Conservation (phyloP, 805 yeast genomes). For the Komagataella phaffii region DNA sequence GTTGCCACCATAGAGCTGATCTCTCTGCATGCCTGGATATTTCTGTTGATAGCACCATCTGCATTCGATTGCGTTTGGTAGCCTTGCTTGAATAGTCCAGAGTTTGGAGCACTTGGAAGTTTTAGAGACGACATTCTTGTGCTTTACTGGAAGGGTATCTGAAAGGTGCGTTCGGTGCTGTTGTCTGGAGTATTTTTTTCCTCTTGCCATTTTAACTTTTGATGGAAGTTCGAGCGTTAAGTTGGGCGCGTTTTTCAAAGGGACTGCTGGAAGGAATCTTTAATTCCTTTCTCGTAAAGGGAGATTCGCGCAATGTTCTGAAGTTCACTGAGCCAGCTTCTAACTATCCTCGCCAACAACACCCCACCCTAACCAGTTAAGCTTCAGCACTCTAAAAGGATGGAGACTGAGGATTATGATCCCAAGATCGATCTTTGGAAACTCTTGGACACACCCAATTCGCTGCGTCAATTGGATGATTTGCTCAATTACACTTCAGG, state of each 20-base stretch:
- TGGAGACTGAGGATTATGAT: constrained; percentile 30
- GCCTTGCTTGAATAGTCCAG: constrained; percentile 93
- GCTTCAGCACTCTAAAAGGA: constrained; percentile 1
- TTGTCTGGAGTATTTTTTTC: not conserved
- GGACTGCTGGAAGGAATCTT: not conserved
- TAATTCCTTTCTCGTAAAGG: not conserved
- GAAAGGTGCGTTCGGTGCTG: not conserved
- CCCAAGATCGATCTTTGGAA: constrained; percentile 38
- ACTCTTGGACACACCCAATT: constrained; percentile 36
- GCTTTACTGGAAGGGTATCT: not conserved
- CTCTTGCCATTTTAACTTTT: not conserved
- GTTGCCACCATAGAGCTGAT: constrained; percentile 85
- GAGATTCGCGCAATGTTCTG: not conserved
- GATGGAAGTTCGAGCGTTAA: not conserved
- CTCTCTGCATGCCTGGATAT: constrained; percentile 90
- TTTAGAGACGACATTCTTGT: constrained; percentile 37
- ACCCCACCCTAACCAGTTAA: not conserved
- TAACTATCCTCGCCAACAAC: not conserved
- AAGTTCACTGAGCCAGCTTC: not conserved
- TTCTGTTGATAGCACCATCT: constrained; percentile 89
- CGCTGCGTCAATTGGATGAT: constrained; percentile 35
- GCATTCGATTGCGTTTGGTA: constrained; percentile 76
- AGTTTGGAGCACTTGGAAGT: constrained; percentile 84
- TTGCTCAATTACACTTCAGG: constrained; percentile 33
- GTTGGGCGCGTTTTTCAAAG: not conserved